phyloP scores from a whole-genome alignment of 169 alveolate genomes.

The Plasmodium reichenowi region DNA sequence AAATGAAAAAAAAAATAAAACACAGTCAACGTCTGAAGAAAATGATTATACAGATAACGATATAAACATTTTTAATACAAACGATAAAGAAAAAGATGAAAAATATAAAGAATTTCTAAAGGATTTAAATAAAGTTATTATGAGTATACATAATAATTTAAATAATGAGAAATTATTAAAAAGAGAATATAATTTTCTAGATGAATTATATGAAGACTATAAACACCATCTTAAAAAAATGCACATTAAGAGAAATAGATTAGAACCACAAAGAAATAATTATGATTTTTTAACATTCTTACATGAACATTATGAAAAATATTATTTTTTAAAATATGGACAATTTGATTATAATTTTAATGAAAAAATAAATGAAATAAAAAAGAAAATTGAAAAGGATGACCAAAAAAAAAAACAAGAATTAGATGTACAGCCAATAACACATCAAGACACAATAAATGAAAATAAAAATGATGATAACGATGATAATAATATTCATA shows the following conservation, averaged over 20 bases:
- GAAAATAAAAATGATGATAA: neutral
- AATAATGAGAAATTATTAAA: constrained; percentile 59
- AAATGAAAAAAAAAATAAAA: neutral
- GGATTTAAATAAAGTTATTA: constrained; percentile 68
- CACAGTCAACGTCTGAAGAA: neutral
- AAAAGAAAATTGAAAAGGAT: constrained; percentile 17
- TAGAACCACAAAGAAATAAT: constrained; percentile 73
- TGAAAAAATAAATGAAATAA: constrained; percentile 24
- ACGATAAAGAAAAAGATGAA: constrained; percentile 5
- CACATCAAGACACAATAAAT: neutral
- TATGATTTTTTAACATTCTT: constrained; percentile 73
- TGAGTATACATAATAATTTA: constrained; percentile 59
- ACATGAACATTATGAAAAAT: constrained; percentile 73
- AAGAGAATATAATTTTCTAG: constrained; percentile 34
- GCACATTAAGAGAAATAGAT: constrained; percentile 41
- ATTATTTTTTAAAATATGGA: constrained; percentile 50
- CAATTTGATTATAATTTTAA: constrained; percentile 49
- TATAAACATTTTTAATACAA: neutral
- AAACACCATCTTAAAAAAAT: constrained; percentile 54
- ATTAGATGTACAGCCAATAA: neutral
- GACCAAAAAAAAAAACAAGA: neutral
- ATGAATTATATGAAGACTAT: constrained; percentile 68
- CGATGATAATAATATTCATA: neutral
- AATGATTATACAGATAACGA: neutral
- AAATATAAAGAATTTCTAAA: constrained; percentile 14